Evolutionary conservation across 2,329 filamentous ascomycete species (phyloP).

Genomic region (Ceratocystis alfenasii): DNA sequence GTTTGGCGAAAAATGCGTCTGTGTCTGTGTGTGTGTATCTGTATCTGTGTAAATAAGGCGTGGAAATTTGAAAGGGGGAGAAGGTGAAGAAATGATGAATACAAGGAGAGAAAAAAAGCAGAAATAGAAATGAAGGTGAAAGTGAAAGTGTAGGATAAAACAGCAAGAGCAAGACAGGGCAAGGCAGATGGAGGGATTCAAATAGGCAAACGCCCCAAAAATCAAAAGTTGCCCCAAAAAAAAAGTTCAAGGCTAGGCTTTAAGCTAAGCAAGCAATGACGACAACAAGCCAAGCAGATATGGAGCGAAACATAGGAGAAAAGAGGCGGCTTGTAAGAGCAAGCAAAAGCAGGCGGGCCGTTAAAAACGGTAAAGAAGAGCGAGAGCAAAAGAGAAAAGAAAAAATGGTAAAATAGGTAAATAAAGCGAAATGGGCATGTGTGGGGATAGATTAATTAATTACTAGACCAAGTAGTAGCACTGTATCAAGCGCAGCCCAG

Average conservation of each 20-base stretch:
- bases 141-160: slow-evolving; percentile 21
- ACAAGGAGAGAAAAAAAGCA: slow-evolving; percentile 14
- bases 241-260: not conserved
- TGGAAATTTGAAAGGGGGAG: not conserved
- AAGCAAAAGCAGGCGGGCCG: slow-evolving; percentile 1
- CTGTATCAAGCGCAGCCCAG: too few relatives aligned
- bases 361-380: not conserved
- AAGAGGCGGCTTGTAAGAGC: not conserved
- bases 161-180: slow-evolving; percentile 21
- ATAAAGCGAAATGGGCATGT: not conserved
- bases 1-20: not conserved
- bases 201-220: slow-evolving; percentile 6
- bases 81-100: slow-evolving; percentile 20
- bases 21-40: not conserved
- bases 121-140: slow-evolving; percentile 21
- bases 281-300: not conserved
- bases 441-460: too few relatives aligned
- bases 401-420: slow-evolving; percentile 16
- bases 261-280: slow-evolving; percentile 12
- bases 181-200: slow-evolving; percentile 9
- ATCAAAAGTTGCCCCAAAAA: not conserved
- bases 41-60: not conserved
- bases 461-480: too few relatives aligned
- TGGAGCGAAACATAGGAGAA: slow-evolving; percentile 6
- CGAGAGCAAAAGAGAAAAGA: not conserved